Evolutionary conservation across 1,139 yeast species (phyloP), one percentile per base, ranked within the genome.

Genomic region (Groenewaldozyma sp.): DNA sequence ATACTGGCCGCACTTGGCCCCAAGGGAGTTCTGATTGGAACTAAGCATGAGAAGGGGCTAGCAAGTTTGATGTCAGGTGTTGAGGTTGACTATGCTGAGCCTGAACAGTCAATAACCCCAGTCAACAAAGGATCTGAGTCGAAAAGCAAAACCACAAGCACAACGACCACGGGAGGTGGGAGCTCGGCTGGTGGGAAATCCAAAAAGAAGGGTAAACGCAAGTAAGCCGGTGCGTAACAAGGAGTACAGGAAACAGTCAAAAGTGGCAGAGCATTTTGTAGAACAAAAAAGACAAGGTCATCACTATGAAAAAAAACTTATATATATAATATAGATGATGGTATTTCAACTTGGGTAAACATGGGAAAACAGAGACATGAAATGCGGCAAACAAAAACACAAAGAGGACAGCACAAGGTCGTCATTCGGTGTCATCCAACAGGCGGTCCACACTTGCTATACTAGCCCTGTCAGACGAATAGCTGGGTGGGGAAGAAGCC

Each of bases 1-100:
- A 59, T 88, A 24, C 64, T 86, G 57, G 76, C 84, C 29, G 86
- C 88, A n/a, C 57, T 87, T 38, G 96, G 96, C 0, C 95, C 96
- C 3, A 70, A 74, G 45, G 91, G 93, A 2, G 82, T 82, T n/a
- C 54, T 51, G 27, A 45, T 58, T 41, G 42, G 53, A 31, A 44
- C 36, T 35, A 32, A 28, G 33, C 14, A 13, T 37, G 28, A 14
- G n/a, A 26, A 40, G 13, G 65, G 65, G 7, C 17, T 55, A 22
- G 61, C 62, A 17, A 45, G 53, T 34, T 33, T 51, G 20, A 59
- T 59, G 63, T 53, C 58, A 31, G 55, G 49, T 18, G 49, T 48
- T 9, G 59, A 54, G 38, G 43, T 44, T 11, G 51, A 47, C 24
- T 40, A 38, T 21, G 34, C 43, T 2, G 46, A 45, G 10, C 32